phyloP scores from a whole-genome alignment of 2,329 filamentous ascomycete genomes.

The Pyricularia pennisetigena region DNA sequence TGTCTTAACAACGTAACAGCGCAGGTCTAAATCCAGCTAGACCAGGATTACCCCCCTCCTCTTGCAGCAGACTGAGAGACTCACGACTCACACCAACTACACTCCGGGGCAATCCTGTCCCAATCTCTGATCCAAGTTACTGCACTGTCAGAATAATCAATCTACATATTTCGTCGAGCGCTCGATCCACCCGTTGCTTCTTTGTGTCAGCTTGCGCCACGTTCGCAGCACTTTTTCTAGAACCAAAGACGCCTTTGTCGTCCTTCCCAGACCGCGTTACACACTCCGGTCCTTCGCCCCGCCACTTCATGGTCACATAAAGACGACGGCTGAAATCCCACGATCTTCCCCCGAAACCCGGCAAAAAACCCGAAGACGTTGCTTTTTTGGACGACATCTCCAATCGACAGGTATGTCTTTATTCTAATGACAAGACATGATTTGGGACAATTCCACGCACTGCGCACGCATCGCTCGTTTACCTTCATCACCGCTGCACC shows the following conservation, averaged over 20 bases:
- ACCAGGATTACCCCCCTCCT: slow-evolving; percentile 1
- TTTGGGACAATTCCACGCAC: not conserved
- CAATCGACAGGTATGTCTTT: not conserved
- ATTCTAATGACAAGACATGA: not conserved
- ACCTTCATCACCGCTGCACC: not conserved
- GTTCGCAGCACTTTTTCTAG: not conserved
- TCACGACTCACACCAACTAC: not conserved
- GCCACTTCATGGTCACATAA: not conserved
- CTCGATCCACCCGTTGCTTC: not conserved
- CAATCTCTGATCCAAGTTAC: not conserved
- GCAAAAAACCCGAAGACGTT: not conserved
- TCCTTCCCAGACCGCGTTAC: not conserved
- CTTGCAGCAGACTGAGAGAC: slow-evolving; percentile 1
- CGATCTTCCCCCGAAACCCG: not conserved
- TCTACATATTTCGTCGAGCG: not conserved
- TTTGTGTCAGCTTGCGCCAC: slow-evolving; percentile 1
- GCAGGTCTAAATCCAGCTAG: not conserved
- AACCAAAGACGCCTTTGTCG: not conserved
- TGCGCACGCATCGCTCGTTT: not conserved
- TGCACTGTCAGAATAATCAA: not conserved
- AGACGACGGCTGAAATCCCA: not conserved
- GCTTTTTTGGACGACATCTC: not conserved
- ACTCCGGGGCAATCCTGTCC: not conserved
- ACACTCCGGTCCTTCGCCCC: not conserved
- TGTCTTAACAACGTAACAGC: slow-evolving; percentile 1